Base-by-base conservation (phyloP, 192 early-diverging fungal species). In the Phycomyces nitens region DNA sequence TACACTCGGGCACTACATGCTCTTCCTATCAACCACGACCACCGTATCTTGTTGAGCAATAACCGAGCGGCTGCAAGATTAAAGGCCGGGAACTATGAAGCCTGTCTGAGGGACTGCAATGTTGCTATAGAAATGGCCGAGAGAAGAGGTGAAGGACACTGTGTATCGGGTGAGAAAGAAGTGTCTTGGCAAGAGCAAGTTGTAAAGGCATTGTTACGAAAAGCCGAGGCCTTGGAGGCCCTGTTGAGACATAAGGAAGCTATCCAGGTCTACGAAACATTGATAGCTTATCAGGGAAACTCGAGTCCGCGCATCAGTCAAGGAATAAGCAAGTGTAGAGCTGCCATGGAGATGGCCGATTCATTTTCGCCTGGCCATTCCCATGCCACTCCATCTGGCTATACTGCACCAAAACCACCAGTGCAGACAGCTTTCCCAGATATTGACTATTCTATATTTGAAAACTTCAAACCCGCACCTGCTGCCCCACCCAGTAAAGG, bases 41-140 rank as follows among this genome's bases (percentile, higher is more conserved):
- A 82, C 5, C 65, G 86, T 12, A 79, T 91, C 1, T 57, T 89
- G 6, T 71, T 94, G 22, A 83, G 82, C 76, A 94, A 93, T 79
- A 96, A 97, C 73, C 89, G 93, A 27, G 94, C 95, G 0, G 86
- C 92, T 4, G 82, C 92, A 1, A 77, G 84, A 10, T 73, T 92
- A 34, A 96, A 97, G 77, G 90, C 80, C n/a, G 95, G 94, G 20
- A 86, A 96, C 49, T 87, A 94, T 65, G 75, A 73, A 11, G 86
- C 82, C 47, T 86, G 80, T 18, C 64, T 89, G 4, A 66, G 70
- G 6, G 94, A 95, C 58, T 94, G 91, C 77, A 80, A 71, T n/a
- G 27, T 54, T 22, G 51, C 71, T 0, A 56, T 83, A 23, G 38
- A 70, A 8, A 66, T 72, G 23, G 77, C 74, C 23, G 67, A 69